Evolutionary conservation across 768 basidiomycete species (phyloP).

Genomic region (Pulveroboletus sp.): DNA sequence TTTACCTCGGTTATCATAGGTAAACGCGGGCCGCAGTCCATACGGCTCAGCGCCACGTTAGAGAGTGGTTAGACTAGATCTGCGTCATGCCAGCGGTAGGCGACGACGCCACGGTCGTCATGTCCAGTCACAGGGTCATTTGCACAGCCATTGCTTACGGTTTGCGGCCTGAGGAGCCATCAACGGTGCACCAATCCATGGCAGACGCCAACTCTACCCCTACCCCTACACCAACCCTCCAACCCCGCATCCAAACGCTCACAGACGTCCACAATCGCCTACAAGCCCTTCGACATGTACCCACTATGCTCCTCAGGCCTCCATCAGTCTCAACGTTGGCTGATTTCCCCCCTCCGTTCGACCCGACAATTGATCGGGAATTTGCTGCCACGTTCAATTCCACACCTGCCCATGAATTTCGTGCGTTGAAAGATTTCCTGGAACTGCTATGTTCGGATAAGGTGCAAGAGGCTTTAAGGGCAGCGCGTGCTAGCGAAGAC

Average conservation of each 20-base stretch:
- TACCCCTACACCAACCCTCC: slow-evolving; percentile 26
- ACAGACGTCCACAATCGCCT: slow-evolving; percentile 44
- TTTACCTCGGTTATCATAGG: background rate
- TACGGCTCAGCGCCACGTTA: slow-evolving; percentile 11
- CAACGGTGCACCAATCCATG: background rate
- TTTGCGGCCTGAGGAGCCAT: background rate
- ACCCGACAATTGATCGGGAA: slow-evolving; percentile 25
- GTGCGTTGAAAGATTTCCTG: slow-evolving; percentile 45
- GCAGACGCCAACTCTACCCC: background rate
- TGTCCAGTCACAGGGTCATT: background rate
- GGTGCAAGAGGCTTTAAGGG: slow-evolving; percentile 55
- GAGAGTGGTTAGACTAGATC: background rate
- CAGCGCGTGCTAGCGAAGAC: slow-evolving; percentile 52
- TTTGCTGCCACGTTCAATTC: slow-evolving; percentile 28
- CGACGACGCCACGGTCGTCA: slow-evolving; percentile 6
- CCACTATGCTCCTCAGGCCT: slow-evolving; percentile 41
- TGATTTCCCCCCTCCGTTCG: slow-evolving; percentile 28
- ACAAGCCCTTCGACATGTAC: slow-evolving; percentile 43
- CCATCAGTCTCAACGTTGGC: slow-evolving; percentile 25
- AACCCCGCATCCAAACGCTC: slow-evolving; percentile 44
- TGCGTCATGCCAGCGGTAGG: no score
- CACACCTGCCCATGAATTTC: slow-evolving; percentile 39
- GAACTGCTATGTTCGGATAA: slow-evolving; percentile 46
- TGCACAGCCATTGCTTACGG: slow-evolving; percentile 18
- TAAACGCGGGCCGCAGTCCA: background rate